These are phyloP conservation scores for Xylaria sp. DNA, from an alignment of 2,329 filamentous ascomycete species.

Conservation along the genomic window DNA sequence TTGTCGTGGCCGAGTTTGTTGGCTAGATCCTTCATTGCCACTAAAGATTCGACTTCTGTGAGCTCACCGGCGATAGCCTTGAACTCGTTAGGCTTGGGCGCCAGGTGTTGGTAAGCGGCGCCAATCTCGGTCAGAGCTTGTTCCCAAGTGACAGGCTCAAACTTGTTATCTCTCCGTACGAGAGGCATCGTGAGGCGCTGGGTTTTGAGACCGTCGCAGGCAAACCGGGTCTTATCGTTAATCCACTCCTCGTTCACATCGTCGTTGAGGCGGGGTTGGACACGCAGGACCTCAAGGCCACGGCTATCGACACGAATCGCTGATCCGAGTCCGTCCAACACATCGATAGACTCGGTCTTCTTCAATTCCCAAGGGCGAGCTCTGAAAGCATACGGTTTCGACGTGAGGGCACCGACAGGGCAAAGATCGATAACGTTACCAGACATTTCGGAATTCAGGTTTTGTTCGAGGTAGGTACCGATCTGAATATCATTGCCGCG, in stretches of 20 bases:
- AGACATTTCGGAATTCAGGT: slow-evolving; percentile 93
- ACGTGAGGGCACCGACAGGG: slow-evolving; percentile 94
- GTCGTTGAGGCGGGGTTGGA: slow-evolving; percentile 93
- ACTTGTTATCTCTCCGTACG: slow-evolving; percentile 88
- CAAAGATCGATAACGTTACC: slow-evolving; percentile 98
- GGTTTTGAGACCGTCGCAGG: slow-evolving; percentile 95
- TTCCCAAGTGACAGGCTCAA: slow-evolving; percentile 94
- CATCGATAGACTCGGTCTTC: slow-evolving; percentile 95
- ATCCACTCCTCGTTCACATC: slow-evolving; percentile 99
- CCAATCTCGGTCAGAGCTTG: slow-evolving; percentile 91
- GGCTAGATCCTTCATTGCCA: slow-evolving; percentile 96
- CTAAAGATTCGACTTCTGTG: slow-evolving; percentile 90
- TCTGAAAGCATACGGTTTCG: slow-evolving; percentile 97
- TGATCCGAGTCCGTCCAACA: slow-evolving; percentile 90
- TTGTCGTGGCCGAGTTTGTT: slow-evolving; percentile 98
- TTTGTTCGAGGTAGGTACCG: slow-evolving; percentile 95
- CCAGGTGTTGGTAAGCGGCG: slow-evolving; percentile 80
- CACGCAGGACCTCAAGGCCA: slow-evolving; percentile 95
- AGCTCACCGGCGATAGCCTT: slow-evolving; percentile 94
- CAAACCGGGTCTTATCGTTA: slow-evolving; percentile 97
- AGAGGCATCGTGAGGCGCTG: slow-evolving; percentile 94
- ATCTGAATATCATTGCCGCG: slow-evolving; percentile 98
- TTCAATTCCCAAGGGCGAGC: slow-evolving; percentile 97
- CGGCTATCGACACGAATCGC: slow-evolving; percentile 95
- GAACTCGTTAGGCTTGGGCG: slow-evolving; percentile 92